Evolutionary conservation across 2,329 filamentous ascomycete genomes (phyloP), one percentile per base, ranked within the genome.

Genomic region (Sporothrix protearum): DNA sequence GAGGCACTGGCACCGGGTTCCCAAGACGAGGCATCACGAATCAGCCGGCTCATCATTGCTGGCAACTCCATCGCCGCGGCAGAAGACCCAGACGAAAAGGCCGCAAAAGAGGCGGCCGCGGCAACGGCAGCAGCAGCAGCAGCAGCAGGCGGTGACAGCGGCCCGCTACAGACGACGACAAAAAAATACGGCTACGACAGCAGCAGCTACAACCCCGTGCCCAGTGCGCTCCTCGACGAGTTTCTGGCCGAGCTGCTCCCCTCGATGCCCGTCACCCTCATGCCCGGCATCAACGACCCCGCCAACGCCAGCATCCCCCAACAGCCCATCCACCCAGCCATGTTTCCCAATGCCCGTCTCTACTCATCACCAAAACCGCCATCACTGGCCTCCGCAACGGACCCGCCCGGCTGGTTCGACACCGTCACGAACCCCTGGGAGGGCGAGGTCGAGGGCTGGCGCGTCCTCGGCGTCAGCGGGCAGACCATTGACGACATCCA

Each of bases 171-270:
- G n/a, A n/a, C n/a, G n/a, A n/a, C n/a, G n/a, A n/a, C 47, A 68
- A 97, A 93, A 80, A 97, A 96, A 79, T 98, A 97, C 81, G 95
- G 96, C 73, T 98, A 98, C 82, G 96, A 99, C 80, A 89, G 92
- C 71, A 90, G 91, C 70, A 82, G 91, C 0, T 99, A 97, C 84
- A 97, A 99, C 78, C 86, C 95, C 1, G 85, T 91, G 1, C 96
- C 96, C 0, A 94, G 93, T 2, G 89, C 91, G 71, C 90, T 92
- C 63, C 86, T 99, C 45, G 96, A 99, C 82, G 85, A 87, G 6
- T 96, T 97, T 79, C 87, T 99, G 45, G 85, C 91, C 1, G 87
- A 91, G 63, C 84, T 99, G 14, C 87, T 99, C 2, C 94, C 94
- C 1, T 92, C 91, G 19, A 88, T 99, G 33, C 94, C 96, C 3